Base-by-base conservation (phyloP, 1,284 basidiomycete genomes). In the Singerocomus inundabilis region DNA sequence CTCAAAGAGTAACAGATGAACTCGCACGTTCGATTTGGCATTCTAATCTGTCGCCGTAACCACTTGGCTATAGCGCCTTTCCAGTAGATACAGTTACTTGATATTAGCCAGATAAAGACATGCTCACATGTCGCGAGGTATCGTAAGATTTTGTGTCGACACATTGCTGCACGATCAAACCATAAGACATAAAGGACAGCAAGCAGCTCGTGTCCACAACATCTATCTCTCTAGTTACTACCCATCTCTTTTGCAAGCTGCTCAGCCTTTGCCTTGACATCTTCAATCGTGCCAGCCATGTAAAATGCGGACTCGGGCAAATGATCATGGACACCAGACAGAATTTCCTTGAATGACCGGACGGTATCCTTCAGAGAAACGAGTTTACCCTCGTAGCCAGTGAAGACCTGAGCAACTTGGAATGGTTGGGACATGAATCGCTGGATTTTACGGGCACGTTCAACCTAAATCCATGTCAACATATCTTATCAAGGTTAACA, bases 371-470 rank as follows among this genome's bases (percentile, higher is more conserved):
- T 95, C 57, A 97, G 77, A 18, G 93, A 78, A 42, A 98, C 95
- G 56, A 98, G 91, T 72, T 89, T 89, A 64, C 95, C 96, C 80
- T 97, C 93, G 69, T 93, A 94, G 82, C 96, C 96, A 69, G 96
- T 98, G 86, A 98, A 98, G 74, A 97, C 92, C 78, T 98, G 93
- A 53, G 96, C 96, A 73, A 99, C 96, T 70, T 93, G 90, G 91
- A 98, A 99, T 57, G 96, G 95, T 79, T 99, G 94, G 62, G 93
- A 97, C 95, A 98, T 97, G 91, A 97, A 97, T 82, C 90, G 88
- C 72, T 91, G 89, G 63, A 91, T 91, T 76, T 91, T 91, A 73
- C 88, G 88, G 55, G 89, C 88, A 72, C 91, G 89, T 74, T 91
- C 86, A 70, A 89, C 85, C 85, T 88, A n/a, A 11, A 44, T 30